A percentile compares a stretch with the other conserved stretches of the same genome.
Evolutionary conservation across 768 basidiomycete genomes (phyloP).

Genomic region (Panaeolus cyanescens): DNA sequence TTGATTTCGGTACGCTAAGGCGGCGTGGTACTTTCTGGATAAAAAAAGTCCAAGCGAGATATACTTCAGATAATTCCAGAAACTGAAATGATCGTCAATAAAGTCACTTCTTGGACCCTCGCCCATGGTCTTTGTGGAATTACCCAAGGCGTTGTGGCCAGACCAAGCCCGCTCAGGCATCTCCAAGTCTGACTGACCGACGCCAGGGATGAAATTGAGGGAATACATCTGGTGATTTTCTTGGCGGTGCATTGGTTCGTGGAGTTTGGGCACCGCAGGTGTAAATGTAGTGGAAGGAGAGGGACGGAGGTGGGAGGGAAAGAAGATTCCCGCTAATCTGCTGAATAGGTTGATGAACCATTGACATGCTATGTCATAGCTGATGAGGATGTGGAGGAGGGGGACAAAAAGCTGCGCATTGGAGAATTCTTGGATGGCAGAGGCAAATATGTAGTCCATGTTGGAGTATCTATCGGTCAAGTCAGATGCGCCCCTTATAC

Average conservation of each 20-base stretch:
- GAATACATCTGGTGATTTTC: slow-evolving; percentile 23
- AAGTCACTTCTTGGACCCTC: slow-evolving; percentile 25
- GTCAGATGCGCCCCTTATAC: background rate
- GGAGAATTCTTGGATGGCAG: slow-evolving; percentile 6
- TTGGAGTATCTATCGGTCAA: slow-evolving; percentile 10
- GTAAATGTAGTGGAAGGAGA: slow-evolving; percentile 1
- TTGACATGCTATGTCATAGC: too few species aligned
- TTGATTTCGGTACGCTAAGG: background rate
- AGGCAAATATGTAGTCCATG: slow-evolving; percentile 16
- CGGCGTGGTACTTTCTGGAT: background rate
- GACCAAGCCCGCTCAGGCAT: slow-evolving; percentile 34
- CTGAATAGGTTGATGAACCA: too few species aligned
- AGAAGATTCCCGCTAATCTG: slow-evolving; percentile 9
- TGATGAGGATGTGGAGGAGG: slow-evolving; percentile 5
- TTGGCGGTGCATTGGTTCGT: slow-evolving; percentile 24
- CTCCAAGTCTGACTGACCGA: slow-evolving; percentile 32
- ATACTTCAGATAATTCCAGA: slow-evolving; percentile 28
- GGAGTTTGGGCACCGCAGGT: slow-evolving; percentile 26
- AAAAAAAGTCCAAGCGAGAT: background rate
- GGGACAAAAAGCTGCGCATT: too few species aligned
- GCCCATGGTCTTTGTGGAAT: slow-evolving; percentile 33
- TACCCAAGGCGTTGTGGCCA: slow-evolving; percentile 20
- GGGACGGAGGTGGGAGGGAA: background rate
- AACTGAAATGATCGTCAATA: slow-evolving; percentile 29
- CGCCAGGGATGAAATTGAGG: slow-evolving; percentile 22